A percentile compares a stretch with the other conserved stretches of the same genome.
Evolutionary conservation across 129 eudicot species (phyloP).

Genomic region (Tagetes erecta): DNA sequence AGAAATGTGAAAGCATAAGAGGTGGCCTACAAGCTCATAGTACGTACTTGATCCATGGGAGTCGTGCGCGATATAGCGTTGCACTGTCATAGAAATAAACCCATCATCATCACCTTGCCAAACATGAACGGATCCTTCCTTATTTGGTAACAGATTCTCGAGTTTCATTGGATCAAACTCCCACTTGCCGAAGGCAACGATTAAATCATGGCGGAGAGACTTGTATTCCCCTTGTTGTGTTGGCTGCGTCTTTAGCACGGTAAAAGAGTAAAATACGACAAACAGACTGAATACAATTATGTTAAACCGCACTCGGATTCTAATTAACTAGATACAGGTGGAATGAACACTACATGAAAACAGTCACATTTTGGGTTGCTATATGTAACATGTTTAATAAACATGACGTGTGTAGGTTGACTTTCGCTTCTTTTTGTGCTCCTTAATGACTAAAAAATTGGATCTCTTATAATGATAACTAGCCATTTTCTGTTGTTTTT

Average conservation of each 20-base stretch:
- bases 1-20: conserved; percentile 24
- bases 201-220: conserved; percentile 71
- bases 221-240: conserved; percentile 81
- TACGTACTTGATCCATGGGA: conserved; percentile 67
- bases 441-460: too few relatives aligned
- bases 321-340: background rate
- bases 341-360: background rate
- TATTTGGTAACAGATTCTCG: conserved; percentile 52
- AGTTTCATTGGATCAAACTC: conserved; percentile 84
- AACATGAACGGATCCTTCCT: conserved; percentile 68
- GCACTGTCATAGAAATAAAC: conserved; percentile 53
- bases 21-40: conserved; percentile 81
- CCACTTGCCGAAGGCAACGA: conserved; percentile 70
- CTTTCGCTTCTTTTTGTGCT: background rate
- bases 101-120: conserved; percentile 86
- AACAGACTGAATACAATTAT: background rate
- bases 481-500: too few relatives aligned
- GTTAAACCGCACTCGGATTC: background rate
- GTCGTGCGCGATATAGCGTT: conserved; percentile 62
- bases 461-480: too few relatives aligned
- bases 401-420: background rate
- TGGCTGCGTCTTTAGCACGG: conserved; percentile 23
- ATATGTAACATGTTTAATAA: background rate
- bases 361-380: background rate
- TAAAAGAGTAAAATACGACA: background rate